phyloP scores from a whole-genome alignment of 345 rosid species.

The Salix koriyanagi region DNA sequence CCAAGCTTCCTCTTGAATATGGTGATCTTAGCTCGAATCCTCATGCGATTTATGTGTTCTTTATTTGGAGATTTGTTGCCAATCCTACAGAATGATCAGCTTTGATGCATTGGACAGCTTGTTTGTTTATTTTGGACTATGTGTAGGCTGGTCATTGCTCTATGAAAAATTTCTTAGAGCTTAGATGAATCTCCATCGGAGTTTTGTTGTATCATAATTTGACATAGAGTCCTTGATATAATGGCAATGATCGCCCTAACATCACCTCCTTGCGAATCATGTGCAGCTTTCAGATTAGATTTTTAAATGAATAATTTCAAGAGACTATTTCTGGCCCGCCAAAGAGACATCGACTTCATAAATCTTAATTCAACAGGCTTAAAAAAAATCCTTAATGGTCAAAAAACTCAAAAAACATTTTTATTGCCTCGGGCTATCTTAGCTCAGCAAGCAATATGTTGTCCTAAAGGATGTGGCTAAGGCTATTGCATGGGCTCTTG shows the following conservation, averaged over 20 bases:
- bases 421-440: too few relatives aligned
- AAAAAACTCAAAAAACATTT: too few relatives aligned
- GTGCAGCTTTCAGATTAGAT: background rate
- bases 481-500: too few relatives aligned
- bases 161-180: constrained; percentile 1
- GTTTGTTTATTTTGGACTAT: constrained; percentile 11
- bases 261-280: background rate
- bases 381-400: too few relatives aligned
- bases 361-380: too few relatives aligned
- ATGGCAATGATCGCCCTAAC: background rate
- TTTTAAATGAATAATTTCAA: too few relatives aligned
- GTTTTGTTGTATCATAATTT: background rate
- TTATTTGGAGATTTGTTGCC: constrained; percentile 15
- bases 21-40: background rate
- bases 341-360: too few relatives aligned
- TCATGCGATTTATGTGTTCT: background rate
- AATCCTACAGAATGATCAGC: constrained; percentile 20
- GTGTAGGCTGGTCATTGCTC: constrained; percentile 4
- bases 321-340: too few relatives aligned
- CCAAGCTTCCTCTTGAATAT: constrained; percentile 28
- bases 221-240: background rate
- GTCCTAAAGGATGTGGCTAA: too few relatives aligned
- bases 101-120: constrained; percentile 14
- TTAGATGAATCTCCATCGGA: background rate
- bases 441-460: too few relatives aligned